Evolutionary conservation across 257 asterid genomes (phyloP).

Genomic region (Fraxinus anomala): DNA sequence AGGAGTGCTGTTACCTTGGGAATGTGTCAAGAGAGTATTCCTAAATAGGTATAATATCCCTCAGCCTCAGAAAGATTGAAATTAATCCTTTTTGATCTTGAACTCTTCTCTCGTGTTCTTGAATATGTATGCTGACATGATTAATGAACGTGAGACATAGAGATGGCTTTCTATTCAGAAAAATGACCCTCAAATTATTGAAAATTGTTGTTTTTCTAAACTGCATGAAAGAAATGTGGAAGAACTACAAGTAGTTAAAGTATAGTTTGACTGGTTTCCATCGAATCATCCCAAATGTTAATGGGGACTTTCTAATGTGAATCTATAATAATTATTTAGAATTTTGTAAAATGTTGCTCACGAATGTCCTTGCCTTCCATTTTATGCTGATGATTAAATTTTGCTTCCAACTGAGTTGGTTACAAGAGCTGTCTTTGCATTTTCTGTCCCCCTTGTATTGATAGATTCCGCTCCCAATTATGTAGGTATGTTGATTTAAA

Average conservation of each 20-base stretch:
- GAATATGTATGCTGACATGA: neutral
- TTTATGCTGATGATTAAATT: conserved; percentile 10
- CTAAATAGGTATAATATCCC: neutral
- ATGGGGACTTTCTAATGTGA: neutral
- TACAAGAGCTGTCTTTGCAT: neutral
- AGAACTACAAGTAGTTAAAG: neutral
- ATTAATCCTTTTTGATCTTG: neutral
- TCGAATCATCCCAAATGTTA: neutral
- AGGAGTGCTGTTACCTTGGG: neutral
- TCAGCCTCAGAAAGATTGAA: neutral
- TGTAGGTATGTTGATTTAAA: conserved; percentile 80
- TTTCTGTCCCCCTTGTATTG: conserved; percentile 8
- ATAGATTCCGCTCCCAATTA: conserved; percentile 21
- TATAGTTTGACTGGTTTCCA: neutral
- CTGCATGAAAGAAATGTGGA: neutral
- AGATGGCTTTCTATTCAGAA: neutral
- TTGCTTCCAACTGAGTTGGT: neutral
- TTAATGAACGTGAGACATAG: neutral
- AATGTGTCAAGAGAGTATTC: neutral
- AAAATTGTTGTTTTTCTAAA: too few species aligned
- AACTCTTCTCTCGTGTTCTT: neutral
- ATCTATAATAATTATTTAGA: too few species aligned
- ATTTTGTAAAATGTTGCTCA: neutral
- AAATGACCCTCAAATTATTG: neutral
- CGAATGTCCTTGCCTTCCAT: conserved; percentile 15